Evolutionary conservation across 163 green algal genomes (phyloP).

Genomic region (Scenedesmus sp.): DNA sequence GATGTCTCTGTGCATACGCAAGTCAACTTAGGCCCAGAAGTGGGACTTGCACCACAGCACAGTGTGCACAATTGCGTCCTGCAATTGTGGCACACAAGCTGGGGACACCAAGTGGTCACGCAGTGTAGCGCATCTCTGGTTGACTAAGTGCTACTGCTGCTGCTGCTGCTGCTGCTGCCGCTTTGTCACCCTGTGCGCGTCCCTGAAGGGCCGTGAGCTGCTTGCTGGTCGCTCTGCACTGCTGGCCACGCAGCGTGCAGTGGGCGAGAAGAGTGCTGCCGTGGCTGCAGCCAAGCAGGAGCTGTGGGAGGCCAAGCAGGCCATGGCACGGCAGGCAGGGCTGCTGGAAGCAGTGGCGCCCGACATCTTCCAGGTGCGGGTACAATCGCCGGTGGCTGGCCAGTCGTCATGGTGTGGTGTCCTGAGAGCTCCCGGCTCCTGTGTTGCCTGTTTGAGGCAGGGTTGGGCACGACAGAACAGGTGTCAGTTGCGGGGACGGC

Average conservation of each 20-base stretch:
- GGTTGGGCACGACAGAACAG: not conserved
- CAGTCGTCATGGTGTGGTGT: not conserved
- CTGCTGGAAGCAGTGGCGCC: slow-evolving; percentile 44
- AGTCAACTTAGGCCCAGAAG: too few relatives aligned
- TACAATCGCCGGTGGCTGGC: not conserved
- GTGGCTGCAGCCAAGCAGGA: slow-evolving; percentile 51
- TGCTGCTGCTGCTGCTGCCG: not conserved
- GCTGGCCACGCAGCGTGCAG: slow-evolving; percentile 33
- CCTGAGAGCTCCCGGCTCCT: not conserved
- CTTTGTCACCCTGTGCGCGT: not conserved
- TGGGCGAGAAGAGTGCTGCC: slow-evolving; percentile 58
- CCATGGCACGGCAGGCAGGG: not conserved
- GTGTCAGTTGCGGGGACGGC: too few relatives aligned
- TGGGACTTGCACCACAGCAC: not conserved
- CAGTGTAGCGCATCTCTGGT: too few relatives aligned
- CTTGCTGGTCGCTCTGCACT: slow-evolving; percentile 35
- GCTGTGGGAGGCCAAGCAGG: slow-evolving; percentile 41
- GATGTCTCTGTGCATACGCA: too few relatives aligned
- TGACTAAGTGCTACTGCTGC: too few relatives aligned
- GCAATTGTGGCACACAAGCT: too few relatives aligned
- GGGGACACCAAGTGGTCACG: too few relatives aligned
- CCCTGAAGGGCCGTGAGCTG: slow-evolving; percentile 58
- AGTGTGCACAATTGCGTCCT: not conserved
- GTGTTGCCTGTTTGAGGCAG: too few relatives aligned
- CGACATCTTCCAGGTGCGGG: slow-evolving; percentile 42